Conservation (phyloP, 2,329 filamentous ascomycete species). For the Claviceps monticola region DNA sequence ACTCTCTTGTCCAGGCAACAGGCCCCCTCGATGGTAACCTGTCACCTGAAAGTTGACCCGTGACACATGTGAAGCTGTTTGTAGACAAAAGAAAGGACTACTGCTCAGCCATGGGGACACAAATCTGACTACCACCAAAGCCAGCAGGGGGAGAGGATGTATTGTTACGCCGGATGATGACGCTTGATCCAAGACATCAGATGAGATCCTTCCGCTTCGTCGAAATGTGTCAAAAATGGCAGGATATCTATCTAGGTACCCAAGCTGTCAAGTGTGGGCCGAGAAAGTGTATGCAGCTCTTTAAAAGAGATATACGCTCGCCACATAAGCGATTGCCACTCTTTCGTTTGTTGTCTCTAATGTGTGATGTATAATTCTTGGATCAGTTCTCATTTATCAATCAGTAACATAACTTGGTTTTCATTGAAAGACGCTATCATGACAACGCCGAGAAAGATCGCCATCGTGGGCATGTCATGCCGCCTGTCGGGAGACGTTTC, state of each 20-base stretch:
- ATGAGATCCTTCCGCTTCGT: background rate
- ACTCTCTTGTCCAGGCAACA: background rate
- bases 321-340: background rate
- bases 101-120: background rate
- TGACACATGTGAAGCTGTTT: background rate
- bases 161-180: background rate
- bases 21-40: background rate
- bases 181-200: background rate
- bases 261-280: background rate
- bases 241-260: too few species aligned
- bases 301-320: background rate
- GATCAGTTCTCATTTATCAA: background rate
- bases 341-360: background rate
- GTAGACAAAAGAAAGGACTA: background rate
- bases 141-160: background rate
- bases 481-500: slow-evolving; percentile 10
- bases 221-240: background rate
- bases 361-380: too few species aligned
- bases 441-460: slow-evolving; percentile 6
- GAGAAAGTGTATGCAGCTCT: background rate
- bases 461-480: slow-evolving; percentile 12
- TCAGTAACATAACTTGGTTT: background rate
- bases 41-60: background rate
- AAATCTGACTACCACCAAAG: background rate
- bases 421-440: background rate